Conservation (phyloP, 2,329 filamentous ascomycete genomes). For the Harringtonia lauricola region DNA sequence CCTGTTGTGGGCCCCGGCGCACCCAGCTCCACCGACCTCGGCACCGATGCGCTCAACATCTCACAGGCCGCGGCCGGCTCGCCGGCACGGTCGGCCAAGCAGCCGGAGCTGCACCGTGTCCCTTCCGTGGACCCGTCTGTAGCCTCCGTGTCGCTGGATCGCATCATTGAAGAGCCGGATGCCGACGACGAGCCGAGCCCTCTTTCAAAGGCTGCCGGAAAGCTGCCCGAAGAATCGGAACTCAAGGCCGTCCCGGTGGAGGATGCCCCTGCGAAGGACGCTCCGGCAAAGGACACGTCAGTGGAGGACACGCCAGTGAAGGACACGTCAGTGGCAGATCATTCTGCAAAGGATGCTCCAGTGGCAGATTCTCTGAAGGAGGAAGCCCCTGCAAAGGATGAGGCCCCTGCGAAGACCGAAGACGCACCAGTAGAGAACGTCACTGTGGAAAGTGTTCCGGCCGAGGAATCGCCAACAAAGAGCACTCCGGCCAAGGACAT, state of each 20-base stretch:
- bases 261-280: conserved; percentile 1
- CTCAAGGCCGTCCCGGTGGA: background rate
- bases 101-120: background rate
- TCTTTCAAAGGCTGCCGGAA: too few species aligned
- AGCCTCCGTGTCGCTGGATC: conserved; percentile 18
- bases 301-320: background rate
- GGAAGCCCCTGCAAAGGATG: too few species aligned
- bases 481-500: too few species aligned
- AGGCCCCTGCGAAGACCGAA: too few species aligned
- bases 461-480: too few species aligned
- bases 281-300: background rate
- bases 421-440: background rate
- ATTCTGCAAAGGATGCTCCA: background rate
- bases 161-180: conserved; percentile 31
- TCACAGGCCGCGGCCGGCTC: conserved; percentile 19
- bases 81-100: too few species aligned
- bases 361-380: background rate
- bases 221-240: conserved; percentile 3
- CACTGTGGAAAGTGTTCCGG: too few species aligned
- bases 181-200: background rate
- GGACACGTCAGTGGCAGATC: background rate
- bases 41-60: conserved; percentile 21
- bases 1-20: conserved; percentile 23
- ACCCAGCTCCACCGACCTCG: conserved; percentile 24
- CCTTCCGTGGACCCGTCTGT: background rate